Conservation (phyloP, 768 basidiomycete genomes). For the Pseudohyphozyma bogoriensis region DNA sequence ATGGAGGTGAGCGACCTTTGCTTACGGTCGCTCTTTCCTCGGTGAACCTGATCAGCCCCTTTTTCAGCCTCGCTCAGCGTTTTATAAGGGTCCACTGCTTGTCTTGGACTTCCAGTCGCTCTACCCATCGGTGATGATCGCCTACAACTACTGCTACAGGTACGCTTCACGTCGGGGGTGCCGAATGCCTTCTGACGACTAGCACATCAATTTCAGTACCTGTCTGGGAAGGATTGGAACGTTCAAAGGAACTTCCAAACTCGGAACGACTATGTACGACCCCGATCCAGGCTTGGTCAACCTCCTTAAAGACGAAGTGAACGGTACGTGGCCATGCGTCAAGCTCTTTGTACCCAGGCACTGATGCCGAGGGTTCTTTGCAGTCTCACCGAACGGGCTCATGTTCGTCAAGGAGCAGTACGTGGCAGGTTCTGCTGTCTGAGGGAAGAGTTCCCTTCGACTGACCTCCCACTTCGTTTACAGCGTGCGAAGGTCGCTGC, state of each 20-base stretch:
- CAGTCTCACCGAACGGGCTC: slow-evolving; percentile 91
- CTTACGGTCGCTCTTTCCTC: no score
- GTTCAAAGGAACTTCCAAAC: slow-evolving; percentile 79
- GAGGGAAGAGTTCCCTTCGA: no score
- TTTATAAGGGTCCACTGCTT: slow-evolving; percentile 82
- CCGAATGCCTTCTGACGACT: background rate
- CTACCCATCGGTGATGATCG: slow-evolving; percentile 97
- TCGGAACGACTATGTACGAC: slow-evolving; percentile 66
- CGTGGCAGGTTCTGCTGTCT: no score
- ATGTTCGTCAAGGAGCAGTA: slow-evolving; percentile 77
- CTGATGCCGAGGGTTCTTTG: background rate
- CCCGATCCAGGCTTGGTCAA: slow-evolving; percentile 58
- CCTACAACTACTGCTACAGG: slow-evolving; percentile 67
- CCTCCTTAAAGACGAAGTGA: slow-evolving; percentile 63
- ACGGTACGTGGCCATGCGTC: slow-evolving; percentile 50
- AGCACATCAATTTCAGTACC: slow-evolving; percentile 53
- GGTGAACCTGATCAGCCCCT: no score
- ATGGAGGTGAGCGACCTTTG: slow-evolving; percentile 37
- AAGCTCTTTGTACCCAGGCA: no score
- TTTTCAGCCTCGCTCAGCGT: slow-evolving; percentile 86
- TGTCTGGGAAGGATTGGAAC: slow-evolving; percentile 78
- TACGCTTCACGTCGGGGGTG: background rate
- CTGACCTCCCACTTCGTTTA: no score
- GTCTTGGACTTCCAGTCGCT: slow-evolving; percentile 94
- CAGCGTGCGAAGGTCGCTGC: slow-evolving; percentile 74